phyloP scores from a whole-genome alignment of 371 early-diverging fungal species.

The Choanephora cucurbitarum region DNA sequence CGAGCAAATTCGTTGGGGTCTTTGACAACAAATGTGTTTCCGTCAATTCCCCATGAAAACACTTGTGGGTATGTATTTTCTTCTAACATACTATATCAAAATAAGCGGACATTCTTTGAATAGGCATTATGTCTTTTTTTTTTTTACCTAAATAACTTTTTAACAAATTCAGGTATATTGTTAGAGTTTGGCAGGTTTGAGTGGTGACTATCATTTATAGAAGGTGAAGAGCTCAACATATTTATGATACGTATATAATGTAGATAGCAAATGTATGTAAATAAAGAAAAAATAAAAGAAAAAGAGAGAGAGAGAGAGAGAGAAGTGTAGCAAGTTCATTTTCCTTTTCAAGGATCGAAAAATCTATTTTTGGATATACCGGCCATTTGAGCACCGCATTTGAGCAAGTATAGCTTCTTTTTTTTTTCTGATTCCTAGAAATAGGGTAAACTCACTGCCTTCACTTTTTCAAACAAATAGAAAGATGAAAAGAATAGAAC shows the following conservation, averaged over 20 bases:
- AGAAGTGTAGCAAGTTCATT: not conserved
- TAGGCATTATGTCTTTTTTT: not conserved
- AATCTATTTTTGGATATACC: not conserved
- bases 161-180: constrained; percentile 52
- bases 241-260: not conserved
- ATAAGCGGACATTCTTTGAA: not conserved
- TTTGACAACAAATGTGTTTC: constrained; percentile 84
- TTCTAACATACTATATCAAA: constrained; percentile 60
- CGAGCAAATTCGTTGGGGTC: constrained; percentile 75
- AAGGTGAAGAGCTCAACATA: constrained; percentile 13
- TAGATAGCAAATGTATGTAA: not conserved
- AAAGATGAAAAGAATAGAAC: too few relatives aligned
- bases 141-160: constrained; percentile 51
- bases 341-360: not conserved
- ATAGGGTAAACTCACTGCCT: too few relatives aligned
- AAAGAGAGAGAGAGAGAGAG: constrained; percentile 9
- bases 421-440: too few relatives aligned
- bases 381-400: not conserved
- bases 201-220: constrained; percentile 5
- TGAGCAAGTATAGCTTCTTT: too few relatives aligned
- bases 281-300: not conserved
- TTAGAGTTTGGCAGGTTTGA: constrained; percentile 11
- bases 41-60: constrained; percentile 75
- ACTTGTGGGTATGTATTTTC: constrained; percentile 67
- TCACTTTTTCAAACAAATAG: too few relatives aligned